A percentile compares a stretch with the other conserved stretches of the same genome.
Evolutionary conservation across 805 yeast genomes (phyloP).

Genomic region (Candida methanosorbosa): DNA sequence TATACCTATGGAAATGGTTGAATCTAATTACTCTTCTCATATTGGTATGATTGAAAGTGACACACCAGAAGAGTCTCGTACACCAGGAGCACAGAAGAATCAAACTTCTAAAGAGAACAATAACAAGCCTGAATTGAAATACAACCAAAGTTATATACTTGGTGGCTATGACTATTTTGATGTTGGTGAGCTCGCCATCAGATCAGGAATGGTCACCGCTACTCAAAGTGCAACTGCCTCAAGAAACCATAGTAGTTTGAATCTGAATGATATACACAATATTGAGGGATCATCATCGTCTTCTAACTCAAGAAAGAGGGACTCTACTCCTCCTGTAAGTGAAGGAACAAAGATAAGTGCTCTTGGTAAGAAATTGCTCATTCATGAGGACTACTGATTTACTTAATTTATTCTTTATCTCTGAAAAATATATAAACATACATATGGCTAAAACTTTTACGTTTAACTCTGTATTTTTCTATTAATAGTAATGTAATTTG

Average conservation of each 20-base stretch:
- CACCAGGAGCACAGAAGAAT: not conserved
- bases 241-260: conserved; percentile 17
- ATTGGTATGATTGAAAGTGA: conserved; percentile 4
- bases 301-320: not conserved
- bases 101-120: not conserved
- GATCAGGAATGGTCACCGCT: conserved; percentile 28
- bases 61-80: conserved; percentile 1
- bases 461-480: too few relatives aligned
- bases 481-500: too few relatives aligned
- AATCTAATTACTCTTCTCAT: conserved; percentile 17
- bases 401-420: not conserved
- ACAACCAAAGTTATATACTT: conserved; percentile 23
- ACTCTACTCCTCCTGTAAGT: not conserved
- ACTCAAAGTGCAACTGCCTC: conserved; percentile 17
- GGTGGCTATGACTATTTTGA: conserved; percentile 59
- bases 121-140: not conserved
- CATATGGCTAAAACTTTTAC: too few relatives aligned
- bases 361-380: conserved; percentile 16
- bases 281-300: too few relatives aligned
- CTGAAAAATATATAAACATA: too few relatives aligned
- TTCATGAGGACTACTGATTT: conserved; percentile 14
- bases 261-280: conserved; percentile 4
- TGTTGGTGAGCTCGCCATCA: conserved; percentile 42
- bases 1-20: conserved; percentile 23
- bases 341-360: conserved; percentile 3